Evolutionary conservation across 306 rosid genomes (phyloP).

Genomic region (Dryas octopetala): DNA sequence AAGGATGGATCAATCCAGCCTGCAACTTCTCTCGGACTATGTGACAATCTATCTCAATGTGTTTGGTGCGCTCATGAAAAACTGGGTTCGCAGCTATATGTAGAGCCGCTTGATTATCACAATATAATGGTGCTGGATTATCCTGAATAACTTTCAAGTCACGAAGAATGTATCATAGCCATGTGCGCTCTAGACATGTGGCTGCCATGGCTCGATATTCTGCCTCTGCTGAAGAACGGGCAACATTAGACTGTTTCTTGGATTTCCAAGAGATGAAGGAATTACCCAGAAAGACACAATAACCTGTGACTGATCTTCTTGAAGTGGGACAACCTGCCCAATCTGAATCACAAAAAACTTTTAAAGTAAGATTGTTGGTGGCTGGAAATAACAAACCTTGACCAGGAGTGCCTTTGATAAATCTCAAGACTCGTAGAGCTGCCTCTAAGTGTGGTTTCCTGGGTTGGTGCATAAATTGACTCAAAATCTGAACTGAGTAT

Average conservation of each 20-base stretch:
- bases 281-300: neutral
- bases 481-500: neutral
- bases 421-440: neutral
- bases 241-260: neutral
- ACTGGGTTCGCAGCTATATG: neutral
- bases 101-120: neutral
- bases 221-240: neutral
- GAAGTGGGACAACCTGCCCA: neutral
- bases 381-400: neutral
- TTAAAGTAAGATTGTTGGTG: neutral
- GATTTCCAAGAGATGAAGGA: neutral
- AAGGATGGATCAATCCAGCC: too few relatives aligned
- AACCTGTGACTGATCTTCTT: neutral
- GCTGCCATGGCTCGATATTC: neutral
- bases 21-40: neutral
- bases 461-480: neutral
- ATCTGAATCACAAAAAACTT: neutral
- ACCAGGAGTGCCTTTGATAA: neutral
- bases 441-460: neutral
- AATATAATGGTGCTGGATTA: neutral
- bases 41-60: neutral
- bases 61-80: neutral
- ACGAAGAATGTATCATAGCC: neutral
- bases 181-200: neutral
- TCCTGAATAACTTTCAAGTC: neutral